Percentiles rank a stretch among this genome's conserved stretches.
Evolutionary conservation across 108 stramenopile species (phyloP).

Genomic region (Hondaea fermentalgiana): DNA sequence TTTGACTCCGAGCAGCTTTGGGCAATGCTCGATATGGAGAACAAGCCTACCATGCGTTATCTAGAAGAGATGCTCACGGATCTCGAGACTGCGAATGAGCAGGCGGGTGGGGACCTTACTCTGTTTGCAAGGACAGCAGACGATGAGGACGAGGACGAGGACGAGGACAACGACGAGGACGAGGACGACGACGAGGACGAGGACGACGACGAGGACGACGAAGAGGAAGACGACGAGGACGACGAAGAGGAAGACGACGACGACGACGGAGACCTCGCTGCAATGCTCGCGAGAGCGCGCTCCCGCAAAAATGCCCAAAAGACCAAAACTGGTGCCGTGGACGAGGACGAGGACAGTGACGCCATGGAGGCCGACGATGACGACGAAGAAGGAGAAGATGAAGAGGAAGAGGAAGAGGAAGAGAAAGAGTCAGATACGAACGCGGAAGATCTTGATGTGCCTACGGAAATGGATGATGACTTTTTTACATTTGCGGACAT

Average conservation of each 20-base stretch:
- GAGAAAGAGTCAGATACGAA: conserved; percentile 26
- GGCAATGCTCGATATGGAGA: conserved; percentile 16
- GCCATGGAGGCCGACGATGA: neutral
- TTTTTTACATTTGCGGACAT: conserved; percentile 68
- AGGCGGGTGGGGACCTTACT: neutral
- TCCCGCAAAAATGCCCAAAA: neutral
- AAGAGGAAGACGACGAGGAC: neutral
- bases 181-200: neutral
- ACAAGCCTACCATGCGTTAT: neutral
- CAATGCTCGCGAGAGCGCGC: neutral
- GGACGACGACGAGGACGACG: neutral
- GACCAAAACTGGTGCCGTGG: conserved; percentile 49
- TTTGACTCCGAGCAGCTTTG: neutral
- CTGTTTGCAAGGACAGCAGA: neutral
- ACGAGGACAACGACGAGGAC: neutral
- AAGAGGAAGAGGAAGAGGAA: neutral
- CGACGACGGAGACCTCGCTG: neutral
- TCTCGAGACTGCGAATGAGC: neutral
- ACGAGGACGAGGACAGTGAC: conserved; percentile 52
- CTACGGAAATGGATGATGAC: conserved; percentile 62
- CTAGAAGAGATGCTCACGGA: neutral
- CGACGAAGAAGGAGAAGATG: conserved; percentile 31
- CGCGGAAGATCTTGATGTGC: conserved; percentile 20
- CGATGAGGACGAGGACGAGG: neutral
- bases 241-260: neutral